Conservation (phyloP, 2,329 filamentous ascomycete species). For the Alternaria sp. region DNA sequence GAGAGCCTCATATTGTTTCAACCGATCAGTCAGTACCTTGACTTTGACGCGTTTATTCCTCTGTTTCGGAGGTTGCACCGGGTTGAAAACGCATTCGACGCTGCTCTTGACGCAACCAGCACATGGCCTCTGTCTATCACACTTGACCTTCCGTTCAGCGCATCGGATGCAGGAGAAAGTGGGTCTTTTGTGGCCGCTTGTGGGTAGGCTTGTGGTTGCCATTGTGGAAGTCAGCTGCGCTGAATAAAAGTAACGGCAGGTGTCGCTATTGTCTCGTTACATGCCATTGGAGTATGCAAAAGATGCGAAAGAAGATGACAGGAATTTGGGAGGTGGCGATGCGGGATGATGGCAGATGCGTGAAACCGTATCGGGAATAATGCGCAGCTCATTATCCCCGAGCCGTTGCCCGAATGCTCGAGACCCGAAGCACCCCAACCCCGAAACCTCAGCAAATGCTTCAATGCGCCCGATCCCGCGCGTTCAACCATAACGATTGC, state of each 20-base stretch:
- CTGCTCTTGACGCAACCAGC: slow-evolving; percentile 24
- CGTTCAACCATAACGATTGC: neutral
- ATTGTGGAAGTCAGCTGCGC: neutral
- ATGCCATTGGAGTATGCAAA: neutral
- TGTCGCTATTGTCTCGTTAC: neutral
- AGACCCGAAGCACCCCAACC: neutral
- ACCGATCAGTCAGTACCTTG: slow-evolving; percentile 20
- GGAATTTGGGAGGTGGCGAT: neutral
- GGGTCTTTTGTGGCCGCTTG: neutral
- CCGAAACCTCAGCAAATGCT: neutral
- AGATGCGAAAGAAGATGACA: neutral
- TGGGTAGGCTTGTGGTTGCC: neutral
- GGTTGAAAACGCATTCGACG: slow-evolving; percentile 24
- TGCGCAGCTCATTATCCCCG: neutral
- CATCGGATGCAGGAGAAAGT: slow-evolving; percentile 26
- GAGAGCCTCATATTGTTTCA: slow-evolving; percentile 30
- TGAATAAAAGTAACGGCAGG: neutral
- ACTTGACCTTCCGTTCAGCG: slow-evolving; percentile 33
- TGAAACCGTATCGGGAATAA: neutral
- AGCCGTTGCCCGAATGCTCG: neutral
- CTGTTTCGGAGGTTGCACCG: slow-evolving; percentile 9
- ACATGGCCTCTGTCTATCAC: slow-evolving; percentile 31
- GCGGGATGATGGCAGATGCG: neutral
- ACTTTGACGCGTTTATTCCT: slow-evolving; percentile 9
- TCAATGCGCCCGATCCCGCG: neutral